Base-by-base conservation (phyloP, 768 basidiomycete genomes). In the Leccinum arenicola region DNA sequence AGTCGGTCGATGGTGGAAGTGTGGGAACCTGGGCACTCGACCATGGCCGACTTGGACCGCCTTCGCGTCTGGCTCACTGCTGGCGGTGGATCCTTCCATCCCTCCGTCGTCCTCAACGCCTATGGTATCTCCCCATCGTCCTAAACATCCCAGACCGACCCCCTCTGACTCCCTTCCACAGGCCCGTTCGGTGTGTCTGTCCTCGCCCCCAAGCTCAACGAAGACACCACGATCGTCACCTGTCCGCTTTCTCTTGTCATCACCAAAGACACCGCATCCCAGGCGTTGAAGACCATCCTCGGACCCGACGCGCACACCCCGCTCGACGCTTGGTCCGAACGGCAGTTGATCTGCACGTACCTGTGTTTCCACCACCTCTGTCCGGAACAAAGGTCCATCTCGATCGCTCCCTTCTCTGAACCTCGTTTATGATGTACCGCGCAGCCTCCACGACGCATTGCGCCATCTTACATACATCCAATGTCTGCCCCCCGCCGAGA, bases 261-360 rank as follows among this genome's bases (percentile, higher is more conserved):
- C 61, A 89, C 89, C 0, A 77, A 79, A n/a, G 71, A 79, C 31
- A 45, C 77, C 1, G 78, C 87, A 3, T 68, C 70, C 53, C 59
- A 64, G 1, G 82, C 83, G 1, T 65, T 92, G 25, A 60, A 64
- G n/a, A 38, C 64, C 0, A 47, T 86, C 17, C 64, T 87, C 27
- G 68, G 67, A 21, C 48, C 61, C 14, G 67, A 65, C 11, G 64
- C 58, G 4, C 53, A 56, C 6, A 10, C 55, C 7, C 52, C 50
- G 15, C 65, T 75, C 62, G 68, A 72, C n/a, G 59, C 61, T 17
- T 86, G 84, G 83, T 51, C 29, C 15, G 86, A 85, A 66, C 77
- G 88, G 12, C 87, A 92, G 70, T 79, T 85, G 66, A 84, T 91
- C 36, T 82, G 82, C 60, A 74, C 80, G 1, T 93, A 93, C 68